Conservation (phyloP, 208 protist genomes). For the Leishmania lainsoni region DNA sequence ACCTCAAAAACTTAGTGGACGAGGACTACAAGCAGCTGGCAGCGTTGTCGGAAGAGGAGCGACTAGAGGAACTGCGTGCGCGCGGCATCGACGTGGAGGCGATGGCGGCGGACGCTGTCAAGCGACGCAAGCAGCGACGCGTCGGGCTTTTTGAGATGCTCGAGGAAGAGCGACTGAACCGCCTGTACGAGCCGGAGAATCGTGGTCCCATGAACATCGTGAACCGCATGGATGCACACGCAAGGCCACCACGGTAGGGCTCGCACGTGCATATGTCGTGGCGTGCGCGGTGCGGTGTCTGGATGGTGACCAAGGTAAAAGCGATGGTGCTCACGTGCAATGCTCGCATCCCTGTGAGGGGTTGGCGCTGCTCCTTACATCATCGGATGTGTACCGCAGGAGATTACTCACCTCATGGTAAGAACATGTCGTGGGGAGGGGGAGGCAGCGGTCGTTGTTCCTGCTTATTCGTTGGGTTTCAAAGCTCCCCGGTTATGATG, state of each 20-base stretch:
- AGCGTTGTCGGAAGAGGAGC: conserved; percentile 46
- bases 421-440: background rate
- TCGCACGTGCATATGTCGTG: background rate
- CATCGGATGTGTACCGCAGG: background rate
- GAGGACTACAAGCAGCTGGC: conserved; percentile 34
- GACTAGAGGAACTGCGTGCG: conserved; percentile 42
- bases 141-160: conserved; percentile 61
- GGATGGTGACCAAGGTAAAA: background rate
- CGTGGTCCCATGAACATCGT: conserved; percentile 30
- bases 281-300: background rate
- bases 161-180: conserved; percentile 45
- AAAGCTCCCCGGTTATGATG: background rate
- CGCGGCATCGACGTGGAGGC: conserved; percentile 47
- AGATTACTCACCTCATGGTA: background rate
- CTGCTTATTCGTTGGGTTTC: background rate
- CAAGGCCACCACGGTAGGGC: conserved; percentile 24
- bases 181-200: conserved; percentile 38
- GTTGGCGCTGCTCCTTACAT: background rate
- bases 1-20: conserved; percentile 41
- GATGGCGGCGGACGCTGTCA: conserved; percentile 25
- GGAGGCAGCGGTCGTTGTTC: background rate
- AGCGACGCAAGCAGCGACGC: conserved; percentile 34
- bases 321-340: background rate
- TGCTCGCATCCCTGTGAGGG: background rate
- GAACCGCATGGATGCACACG: conserved; percentile 23